Evolutionary conservation across 805 yeast genomes (phyloP).

Genomic region (Starmerella tilneyi): DNA sequence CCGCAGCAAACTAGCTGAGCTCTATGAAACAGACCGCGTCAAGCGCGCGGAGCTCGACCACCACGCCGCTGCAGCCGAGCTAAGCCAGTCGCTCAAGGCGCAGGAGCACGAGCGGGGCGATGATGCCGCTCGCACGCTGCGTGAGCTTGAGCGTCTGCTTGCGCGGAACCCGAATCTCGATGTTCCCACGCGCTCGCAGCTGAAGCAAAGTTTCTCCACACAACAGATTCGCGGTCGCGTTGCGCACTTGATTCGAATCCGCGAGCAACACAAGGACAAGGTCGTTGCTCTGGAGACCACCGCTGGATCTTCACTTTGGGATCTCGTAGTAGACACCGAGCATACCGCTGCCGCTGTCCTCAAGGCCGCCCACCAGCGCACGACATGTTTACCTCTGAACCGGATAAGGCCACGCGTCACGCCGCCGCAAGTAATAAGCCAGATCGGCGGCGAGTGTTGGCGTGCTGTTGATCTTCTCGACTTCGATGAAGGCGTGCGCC

Average conservation of each 20-base stretch:
- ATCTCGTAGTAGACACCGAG: slow-evolving; percentile 84
- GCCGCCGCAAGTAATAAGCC: slow-evolving; percentile 41
- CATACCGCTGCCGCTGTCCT: slow-evolving; percentile 72
- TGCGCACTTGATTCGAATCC: slow-evolving; percentile 66
- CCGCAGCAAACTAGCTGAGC: background rate
- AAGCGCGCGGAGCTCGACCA: background rate
- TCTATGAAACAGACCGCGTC: background rate
- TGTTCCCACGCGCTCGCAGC: slow-evolving; percentile 41
- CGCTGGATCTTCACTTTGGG: slow-evolving; percentile 85
- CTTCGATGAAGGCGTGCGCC: slow-evolving; percentile 55
- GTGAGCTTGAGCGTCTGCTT: slow-evolving; percentile 14
- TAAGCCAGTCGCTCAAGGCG: slow-evolving; percentile 1
- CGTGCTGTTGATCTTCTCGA: slow-evolving; percentile 75
- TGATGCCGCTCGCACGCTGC: slow-evolving; percentile 8
- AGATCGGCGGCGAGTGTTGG: slow-evolving; percentile 78
- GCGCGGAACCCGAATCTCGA: slow-evolving; percentile 16
- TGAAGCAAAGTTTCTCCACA: slow-evolving; percentile 25
- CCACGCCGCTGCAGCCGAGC: slow-evolving; percentile 1
- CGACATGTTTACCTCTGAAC: slow-evolving; percentile 85
- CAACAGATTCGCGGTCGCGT: slow-evolving; percentile 74
- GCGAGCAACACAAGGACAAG: slow-evolving; percentile 45
- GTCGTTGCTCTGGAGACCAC: slow-evolving; percentile 83
- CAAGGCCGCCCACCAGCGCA: slow-evolving; percentile 71
- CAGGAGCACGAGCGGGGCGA: slow-evolving; percentile 9
- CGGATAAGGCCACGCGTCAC: slow-evolving; percentile 59